phyloP scores from a whole-genome alignment of 139 green algal species.

The Chlorella sp. region DNA sequence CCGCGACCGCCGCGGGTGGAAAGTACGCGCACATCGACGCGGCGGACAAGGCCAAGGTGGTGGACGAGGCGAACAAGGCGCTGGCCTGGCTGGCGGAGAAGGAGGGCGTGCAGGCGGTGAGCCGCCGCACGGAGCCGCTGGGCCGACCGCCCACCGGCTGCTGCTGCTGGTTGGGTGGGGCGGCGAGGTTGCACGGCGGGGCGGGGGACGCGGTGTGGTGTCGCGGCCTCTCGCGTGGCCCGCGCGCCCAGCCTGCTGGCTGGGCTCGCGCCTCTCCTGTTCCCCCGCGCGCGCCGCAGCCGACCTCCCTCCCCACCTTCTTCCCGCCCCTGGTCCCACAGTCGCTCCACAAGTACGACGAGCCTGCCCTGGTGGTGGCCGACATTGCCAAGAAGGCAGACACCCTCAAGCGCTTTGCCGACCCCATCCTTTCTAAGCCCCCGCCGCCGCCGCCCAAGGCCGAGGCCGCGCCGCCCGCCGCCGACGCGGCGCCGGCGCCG shows the following conservation, averaged over 20 bases:
- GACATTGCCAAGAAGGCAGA: conserved; percentile 93
- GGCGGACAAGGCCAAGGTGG: conserved; percentile 78
- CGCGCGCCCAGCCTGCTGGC: too few species aligned
- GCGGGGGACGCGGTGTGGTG: too few species aligned
- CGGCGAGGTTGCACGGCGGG: background rate
- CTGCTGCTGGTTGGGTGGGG: too few species aligned
- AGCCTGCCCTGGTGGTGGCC: conserved; percentile 75
- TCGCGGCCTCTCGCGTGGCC: too few species aligned
- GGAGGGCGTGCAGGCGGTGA: conserved; percentile 68
- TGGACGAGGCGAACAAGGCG: conserved; percentile 75
- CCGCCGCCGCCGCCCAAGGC: conserved; percentile 53
- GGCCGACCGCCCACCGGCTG: too few species aligned
- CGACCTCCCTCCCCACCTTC: background rate
- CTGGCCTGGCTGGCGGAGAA: conserved; percentile 88
- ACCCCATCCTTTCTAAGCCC: conserved; percentile 90
- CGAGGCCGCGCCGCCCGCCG: background rate
- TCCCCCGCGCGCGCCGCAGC: too few species aligned
- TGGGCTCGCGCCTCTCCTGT: too few species aligned
- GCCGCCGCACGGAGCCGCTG: too few species aligned
- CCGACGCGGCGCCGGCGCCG: background rate
- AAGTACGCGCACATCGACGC: conserved; percentile 82
- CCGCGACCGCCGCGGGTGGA: conserved; percentile 50
- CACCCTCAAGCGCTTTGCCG: conserved; percentile 71
- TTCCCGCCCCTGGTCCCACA: too few species aligned
- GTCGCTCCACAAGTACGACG: conserved; percentile 44